Conservation (phyloP, 192 early-diverging fungal species). For the Diversispora eburnea region DNA sequence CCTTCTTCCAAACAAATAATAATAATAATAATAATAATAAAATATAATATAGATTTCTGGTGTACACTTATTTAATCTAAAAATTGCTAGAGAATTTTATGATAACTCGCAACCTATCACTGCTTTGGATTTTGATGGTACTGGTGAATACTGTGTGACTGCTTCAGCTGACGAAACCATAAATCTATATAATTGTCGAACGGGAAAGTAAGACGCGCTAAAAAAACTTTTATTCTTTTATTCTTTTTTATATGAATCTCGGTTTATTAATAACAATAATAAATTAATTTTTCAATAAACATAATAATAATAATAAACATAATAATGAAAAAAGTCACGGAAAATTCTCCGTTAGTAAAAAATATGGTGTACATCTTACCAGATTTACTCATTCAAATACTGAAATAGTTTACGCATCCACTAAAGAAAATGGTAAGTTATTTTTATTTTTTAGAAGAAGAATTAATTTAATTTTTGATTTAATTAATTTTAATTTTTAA, state of each 20-base stretch:
- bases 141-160: constrained; percentile 76
- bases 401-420: constrained; percentile 85
- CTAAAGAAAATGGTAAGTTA: constrained; percentile 81
- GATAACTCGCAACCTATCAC: constrained; percentile 71
- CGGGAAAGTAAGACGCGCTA: constrained; percentile 59
- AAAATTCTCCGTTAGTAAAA: constrained; percentile 85
- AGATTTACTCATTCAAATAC: constrained; percentile 80
- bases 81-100: constrained; percentile 44
- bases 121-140: constrained; percentile 77
- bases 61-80: not conserved
- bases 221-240: not conserved
- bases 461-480: not conserved
- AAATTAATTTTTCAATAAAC: too few species aligned
- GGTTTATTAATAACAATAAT: too few species aligned
- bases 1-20: too few species aligned
- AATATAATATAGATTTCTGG: too few species aligned
- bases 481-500: not conserved
- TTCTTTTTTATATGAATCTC: constrained; percentile 4
- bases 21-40: too few species aligned
- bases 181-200: constrained; percentile 75
- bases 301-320: not conserved
- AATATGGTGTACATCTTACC: constrained; percentile 88
- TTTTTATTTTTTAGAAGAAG: not conserved
- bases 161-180: constrained; percentile 82
- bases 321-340: constrained; percentile 43